Evolutionary conservation across 768 basidiomycete genomes (phyloP), one percentile per base, ranked within the genome.

Genomic region (Paxillus rubicundulus): DNA sequence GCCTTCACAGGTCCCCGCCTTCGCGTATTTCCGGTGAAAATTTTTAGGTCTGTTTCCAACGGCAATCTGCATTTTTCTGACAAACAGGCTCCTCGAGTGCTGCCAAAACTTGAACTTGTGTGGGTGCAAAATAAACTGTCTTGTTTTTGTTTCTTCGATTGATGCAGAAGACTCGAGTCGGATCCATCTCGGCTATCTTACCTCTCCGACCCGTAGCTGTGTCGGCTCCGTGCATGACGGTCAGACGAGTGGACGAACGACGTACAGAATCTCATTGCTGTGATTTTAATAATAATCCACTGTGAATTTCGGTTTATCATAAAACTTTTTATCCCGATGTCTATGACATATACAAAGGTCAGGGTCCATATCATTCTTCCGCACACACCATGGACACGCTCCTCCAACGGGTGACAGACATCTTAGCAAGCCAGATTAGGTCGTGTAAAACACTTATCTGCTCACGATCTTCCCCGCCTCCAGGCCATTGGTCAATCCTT

Each of bases 1-100:
- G 68, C 68, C 68, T 59, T 70, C 64, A 54, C 58, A 70, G 68
- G 68, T 70, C 68, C 68, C 68, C 68, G 68, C 68, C 61, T 52
- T 71, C 68, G 68, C 68, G 62, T 71, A 70, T 71, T 62, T 58
- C 68, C 70, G 68, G 52, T 59, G 63, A 69, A 70, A 70, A 14
- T 60, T 68, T 70, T 69, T 61, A 57, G 59, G 53, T 40, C 45
- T 52, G 55, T 55, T 55, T 43, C 48, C 52, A 57, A 56, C 58
- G 61, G 59, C 56, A 64, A 24, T 24, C 24, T 24, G 24, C 24
- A 24, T 24, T 24, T 24, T 24, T 24, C 24, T 3, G 24, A 24
- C 24, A 24, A 5, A 24, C 24, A 24, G 6, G 24, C 24, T 24
- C 4, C 24, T 24, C 24, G 24, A 24, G 24, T 33, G 45, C 43